Conservation (phyloP, 331 rosid genomes). For the Rosa hybrid region DNA sequence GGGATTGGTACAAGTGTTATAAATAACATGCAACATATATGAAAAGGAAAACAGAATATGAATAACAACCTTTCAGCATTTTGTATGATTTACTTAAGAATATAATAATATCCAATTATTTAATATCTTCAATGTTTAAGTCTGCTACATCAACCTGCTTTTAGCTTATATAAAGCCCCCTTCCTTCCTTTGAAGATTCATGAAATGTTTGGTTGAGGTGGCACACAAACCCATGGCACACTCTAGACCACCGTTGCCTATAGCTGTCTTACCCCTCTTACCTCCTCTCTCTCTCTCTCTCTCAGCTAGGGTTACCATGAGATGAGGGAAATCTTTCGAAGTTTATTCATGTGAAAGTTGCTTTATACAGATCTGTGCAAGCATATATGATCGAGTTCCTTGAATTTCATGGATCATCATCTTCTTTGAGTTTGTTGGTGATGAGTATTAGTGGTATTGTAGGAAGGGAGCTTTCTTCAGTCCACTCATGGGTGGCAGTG, state of each 20-base stretch:
- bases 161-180: slow-evolving; percentile 55
- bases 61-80: slow-evolving; percentile 35
- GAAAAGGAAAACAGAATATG: slow-evolving; percentile 42
- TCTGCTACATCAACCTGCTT: slow-evolving; percentile 1
- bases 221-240: not conserved
- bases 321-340: not conserved
- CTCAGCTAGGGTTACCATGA: not conserved
- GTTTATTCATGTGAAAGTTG: not conserved
- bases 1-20: slow-evolving; percentile 28
- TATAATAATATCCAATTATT: not conserved
- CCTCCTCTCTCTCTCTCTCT: not conserved
- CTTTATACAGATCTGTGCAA: not conserved
- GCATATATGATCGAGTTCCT: not conserved
- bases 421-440: not conserved
- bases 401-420: not conserved
- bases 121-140: not conserved
- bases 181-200: slow-evolving; percentile 10
- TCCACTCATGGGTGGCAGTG: slow-evolving; percentile 67
- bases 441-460: not conserved
- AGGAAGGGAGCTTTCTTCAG: slow-evolving; percentile 93
- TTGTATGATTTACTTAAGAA: not conserved
- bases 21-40: slow-evolving; percentile 21
- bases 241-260: not conserved
- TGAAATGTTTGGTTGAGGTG: slow-evolving; percentile 11
- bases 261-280: not conserved